Conservation (phyloP, 2,329 filamentous ascomycete species). For the Blumeriella jaapii region DNA sequence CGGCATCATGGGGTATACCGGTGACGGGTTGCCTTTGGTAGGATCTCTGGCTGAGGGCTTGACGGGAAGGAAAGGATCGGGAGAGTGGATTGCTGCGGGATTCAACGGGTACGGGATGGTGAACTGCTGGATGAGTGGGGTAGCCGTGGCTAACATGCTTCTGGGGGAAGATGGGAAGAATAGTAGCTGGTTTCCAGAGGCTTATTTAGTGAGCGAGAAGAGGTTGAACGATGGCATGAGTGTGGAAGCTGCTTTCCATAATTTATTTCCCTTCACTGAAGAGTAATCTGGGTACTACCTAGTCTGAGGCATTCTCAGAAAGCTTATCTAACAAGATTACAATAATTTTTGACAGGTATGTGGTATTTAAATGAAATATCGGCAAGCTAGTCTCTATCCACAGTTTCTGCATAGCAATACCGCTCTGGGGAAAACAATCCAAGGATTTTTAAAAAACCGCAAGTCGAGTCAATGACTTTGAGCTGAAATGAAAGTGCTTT, state of each 20-base stretch:
- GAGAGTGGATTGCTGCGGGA: constrained; percentile 48
- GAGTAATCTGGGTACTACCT: too few species aligned
- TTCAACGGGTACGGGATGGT: constrained; percentile 70
- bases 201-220: neutral
- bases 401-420: too few species aligned
- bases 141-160: constrained; percentile 35
- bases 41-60: constrained; percentile 44
- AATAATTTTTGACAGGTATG: too few species aligned
- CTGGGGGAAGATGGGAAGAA: neutral
- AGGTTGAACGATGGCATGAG: neutral
- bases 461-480: too few species aligned
- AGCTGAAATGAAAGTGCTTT: too few species aligned
- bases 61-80: constrained; percentile 36
- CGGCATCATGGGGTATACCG: constrained; percentile 64
- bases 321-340: too few species aligned
- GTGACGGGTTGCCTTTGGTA: constrained; percentile 57
- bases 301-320: too few species aligned
- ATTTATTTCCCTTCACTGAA: neutral
- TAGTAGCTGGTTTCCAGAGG: neutral
- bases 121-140: constrained; percentile 52
- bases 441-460: too few species aligned
- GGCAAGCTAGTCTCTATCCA: too few species aligned
- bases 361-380: too few species aligned
- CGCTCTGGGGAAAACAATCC: too few species aligned
- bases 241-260: neutral